Percentiles rank a stretch among this genome's conserved stretches.
phyloP scores from a whole-genome alignment of 176 grass and related monocot species.

The Lolium rigidum region DNA sequence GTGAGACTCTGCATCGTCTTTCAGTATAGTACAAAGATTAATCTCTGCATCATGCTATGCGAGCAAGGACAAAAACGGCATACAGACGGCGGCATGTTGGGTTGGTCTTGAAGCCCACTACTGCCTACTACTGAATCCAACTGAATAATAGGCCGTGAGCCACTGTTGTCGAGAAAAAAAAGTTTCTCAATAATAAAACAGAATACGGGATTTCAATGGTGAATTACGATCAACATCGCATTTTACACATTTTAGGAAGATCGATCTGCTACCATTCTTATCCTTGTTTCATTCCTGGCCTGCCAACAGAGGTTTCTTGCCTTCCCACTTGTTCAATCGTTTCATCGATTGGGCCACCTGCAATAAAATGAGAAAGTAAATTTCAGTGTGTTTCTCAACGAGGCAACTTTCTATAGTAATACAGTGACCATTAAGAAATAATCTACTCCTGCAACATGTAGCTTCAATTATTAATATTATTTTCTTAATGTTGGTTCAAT shows the following conservation, averaged over 20 bases:
- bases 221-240: not conserved
- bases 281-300: constrained; percentile 12
- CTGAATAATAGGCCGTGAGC: not conserved
- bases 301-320: constrained; percentile 28
- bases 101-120: not conserved
- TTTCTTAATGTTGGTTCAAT: no score
- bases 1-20: not conserved
- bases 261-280: not conserved
- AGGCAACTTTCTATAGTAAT: no score
- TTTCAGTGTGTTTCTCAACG: not conserved
- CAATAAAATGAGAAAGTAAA: not conserved
- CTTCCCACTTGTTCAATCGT: constrained; percentile 49
- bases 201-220: not conserved
- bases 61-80: not conserved
- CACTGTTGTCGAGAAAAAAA: not conserved
- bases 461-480: no score
- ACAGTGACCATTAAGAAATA: no score
- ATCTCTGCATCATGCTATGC: not conserved
- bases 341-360: constrained; percentile 48
- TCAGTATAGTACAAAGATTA: not conserved
- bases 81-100: not conserved
- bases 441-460: no score
- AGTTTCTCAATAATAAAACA: not conserved
- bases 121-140: not conserved
- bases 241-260: not conserved